Percentiles rank a stretch among this genome's conserved stretches.
Evolutionary conservation across 1,284 basidiomycete species (phyloP).

Genomic region (Lentinus polychrous): DNA sequence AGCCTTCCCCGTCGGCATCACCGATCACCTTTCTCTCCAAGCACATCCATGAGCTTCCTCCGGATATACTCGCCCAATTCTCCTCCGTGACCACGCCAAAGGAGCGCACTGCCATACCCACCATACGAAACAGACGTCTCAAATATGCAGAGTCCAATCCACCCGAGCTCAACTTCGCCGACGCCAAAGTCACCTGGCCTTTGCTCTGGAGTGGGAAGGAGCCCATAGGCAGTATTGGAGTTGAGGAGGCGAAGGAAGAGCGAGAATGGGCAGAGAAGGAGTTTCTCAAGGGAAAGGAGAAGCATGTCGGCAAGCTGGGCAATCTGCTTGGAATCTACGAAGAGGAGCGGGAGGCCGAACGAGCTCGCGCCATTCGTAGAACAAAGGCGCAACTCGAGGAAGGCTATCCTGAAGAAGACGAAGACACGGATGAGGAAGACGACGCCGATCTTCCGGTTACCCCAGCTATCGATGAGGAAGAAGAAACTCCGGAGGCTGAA

Average conservation of each 20-base stretch:
- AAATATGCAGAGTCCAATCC: constrained; percentile 50
- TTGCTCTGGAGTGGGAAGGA: constrained; percentile 52
- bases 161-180: constrained; percentile 41
- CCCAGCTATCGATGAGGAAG: constrained; percentile 15
- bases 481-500: constrained; percentile 41
- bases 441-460: constrained; percentile 19
- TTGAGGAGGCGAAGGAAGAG: constrained; percentile 57
- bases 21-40: constrained; percentile 56
- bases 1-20: constrained; percentile 49
- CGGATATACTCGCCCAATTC: constrained; percentile 52
- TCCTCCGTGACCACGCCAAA: constrained; percentile 60
- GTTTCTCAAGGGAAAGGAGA: constrained; percentile 51
- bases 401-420: constrained; percentile 61
- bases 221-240: constrained; percentile 27
- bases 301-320: constrained; percentile 65
- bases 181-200: constrained; percentile 55
- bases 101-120: constrained; percentile 52
- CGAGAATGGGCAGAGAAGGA: constrained; percentile 54
- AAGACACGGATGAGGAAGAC: constrained; percentile 47
- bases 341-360: constrained; percentile 64
- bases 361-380: constrained; percentile 42
- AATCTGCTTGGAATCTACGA: constrained; percentile 61
- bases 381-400: constrained; percentile 35
- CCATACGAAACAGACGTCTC: constrained; percentile 64
- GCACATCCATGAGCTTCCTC: constrained; percentile 60